Evolutionary conservation across 176 grass and related monocot genomes (phyloP), one percentile per base, ranked within the genome.

Genomic region (Carex myosuroides): DNA sequence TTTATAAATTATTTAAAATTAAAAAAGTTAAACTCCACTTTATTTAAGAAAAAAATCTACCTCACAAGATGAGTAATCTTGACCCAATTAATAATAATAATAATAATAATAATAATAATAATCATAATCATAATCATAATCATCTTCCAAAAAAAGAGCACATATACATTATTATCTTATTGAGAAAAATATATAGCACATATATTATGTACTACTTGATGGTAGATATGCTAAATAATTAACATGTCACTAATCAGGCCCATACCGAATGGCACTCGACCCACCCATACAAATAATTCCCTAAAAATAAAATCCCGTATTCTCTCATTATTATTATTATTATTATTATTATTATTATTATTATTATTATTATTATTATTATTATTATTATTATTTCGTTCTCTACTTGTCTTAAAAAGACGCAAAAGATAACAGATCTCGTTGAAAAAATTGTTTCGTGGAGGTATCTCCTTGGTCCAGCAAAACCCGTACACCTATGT

Each of bases 391-490:
- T 70, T 29, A 29, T 70, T 32, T 37, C 24, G 29, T 69, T 69
- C 20, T 14, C 70, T 29, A 39, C 37, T 39, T 39, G 0, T 39
- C 37, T 39, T 12, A 53, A 75, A 17, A 37, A 16, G 17, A 37
- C 14, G 26, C 70, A 75, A 75, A 75, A 3, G 44, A 52, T 75
- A 75, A 50, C 42, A 53, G 5, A 52, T 2, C 44, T 2, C 44
- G 42, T 75, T 75, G n/a, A 75, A 53, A 77, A 77, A 71, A 56
- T 10, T 56, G 18, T 68, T 54, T 66, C 39, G 80, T 83, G 80
- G 80, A 83, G 80, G 30, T 83, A 42, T 52, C 61, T 83, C 18
- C 39, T 54, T 82, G 41, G 61, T 83, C 57, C 61, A 83, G 60
- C 80, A 83, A 54, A 29, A 30, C 41, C 62, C 6, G n/a, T 83